These are phyloP conservation scores for Pseudonitzschia multiseries DNA, from an alignment of 108 stramenopile species.

Conservation along the genomic window DNA sequence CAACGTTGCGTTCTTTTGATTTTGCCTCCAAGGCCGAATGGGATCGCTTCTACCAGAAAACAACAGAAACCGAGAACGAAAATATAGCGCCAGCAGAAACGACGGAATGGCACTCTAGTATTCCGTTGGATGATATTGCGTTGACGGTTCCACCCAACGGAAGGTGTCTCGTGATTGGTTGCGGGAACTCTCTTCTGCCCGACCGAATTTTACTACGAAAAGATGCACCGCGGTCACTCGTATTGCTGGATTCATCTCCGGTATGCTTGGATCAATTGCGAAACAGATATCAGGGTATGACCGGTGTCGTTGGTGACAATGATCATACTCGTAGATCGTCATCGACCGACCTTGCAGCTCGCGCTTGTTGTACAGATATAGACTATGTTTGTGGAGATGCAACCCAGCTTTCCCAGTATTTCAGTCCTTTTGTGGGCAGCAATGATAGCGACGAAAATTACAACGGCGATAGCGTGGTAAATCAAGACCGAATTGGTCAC, in stretches of 20 bases:
- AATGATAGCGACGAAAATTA: slow-evolving; percentile 1
- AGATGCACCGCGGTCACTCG: slow-evolving; percentile 30
- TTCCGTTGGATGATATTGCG: slow-evolving; percentile 50
- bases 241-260: slow-evolving; percentile 63
- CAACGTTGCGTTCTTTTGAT: slow-evolving; percentile 27
- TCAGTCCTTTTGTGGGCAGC: background rate
- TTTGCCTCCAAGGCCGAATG: slow-evolving; percentile 65
- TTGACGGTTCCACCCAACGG: slow-evolving; percentile 44
- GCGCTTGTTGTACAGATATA: slow-evolving; percentile 16
- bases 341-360: too few relatives aligned
- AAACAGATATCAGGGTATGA: slow-evolving; percentile 20
- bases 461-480: background rate
- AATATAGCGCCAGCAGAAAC: slow-evolving; percentile 5
- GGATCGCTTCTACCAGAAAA: slow-evolving; percentile 59
- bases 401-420: slow-evolving; percentile 33
- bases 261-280: slow-evolving; percentile 59
- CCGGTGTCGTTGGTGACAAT: slow-evolving; percentile 3
- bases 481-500: background rate
- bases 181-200: slow-evolving; percentile 66
- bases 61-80: slow-evolving; percentile 1
- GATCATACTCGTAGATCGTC: background rate
- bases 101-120: slow-evolving; percentile 75
- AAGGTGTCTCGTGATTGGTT: slow-evolving; percentile 54
- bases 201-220: slow-evolving; percentile 34
- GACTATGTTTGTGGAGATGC: slow-evolving; percentile 75